Evolutionary conservation across 2,329 filamentous ascomycete species (phyloP).

Genomic region (Annulohypoxylon truncatum): DNA sequence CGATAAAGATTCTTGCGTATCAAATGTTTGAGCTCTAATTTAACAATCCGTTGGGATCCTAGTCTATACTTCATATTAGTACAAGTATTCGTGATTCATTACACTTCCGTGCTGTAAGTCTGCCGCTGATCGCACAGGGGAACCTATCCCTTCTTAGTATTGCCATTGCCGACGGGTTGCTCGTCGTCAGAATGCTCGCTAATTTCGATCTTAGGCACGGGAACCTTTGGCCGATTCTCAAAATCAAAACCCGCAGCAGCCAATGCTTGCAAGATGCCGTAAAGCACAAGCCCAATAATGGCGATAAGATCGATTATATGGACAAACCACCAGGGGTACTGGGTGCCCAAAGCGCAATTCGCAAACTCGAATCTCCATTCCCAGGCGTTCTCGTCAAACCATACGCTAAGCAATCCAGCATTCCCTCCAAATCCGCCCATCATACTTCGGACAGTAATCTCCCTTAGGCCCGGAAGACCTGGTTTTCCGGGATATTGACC

Average conservation of each 20-base stretch:
- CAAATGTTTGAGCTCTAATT: constrained; percentile 1
- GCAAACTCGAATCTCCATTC: constrained; percentile 87
- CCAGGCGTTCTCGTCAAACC: constrained; percentile 80
- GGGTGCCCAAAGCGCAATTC: constrained; percentile 82
- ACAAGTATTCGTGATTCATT: constrained; percentile 37
- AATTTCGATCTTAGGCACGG: neutral
- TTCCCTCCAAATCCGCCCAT: constrained; percentile 98
- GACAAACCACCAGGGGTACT: constrained; percentile 94
- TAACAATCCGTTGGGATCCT: constrained; percentile 22
- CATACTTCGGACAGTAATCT: constrained; percentile 96
- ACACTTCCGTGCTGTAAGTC: constrained; percentile 9
- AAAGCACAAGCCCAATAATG: constrained; percentile 49
- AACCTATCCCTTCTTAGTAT: constrained; percentile 35
- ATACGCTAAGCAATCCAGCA: constrained; percentile 85
- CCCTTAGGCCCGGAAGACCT: constrained; percentile 74
- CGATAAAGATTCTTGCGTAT: neutral
- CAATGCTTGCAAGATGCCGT: constrained; percentile 41
- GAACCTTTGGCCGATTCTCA: constrained; percentile 37
- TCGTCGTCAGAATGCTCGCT: neutral
- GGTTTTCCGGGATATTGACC: constrained; percentile 56
- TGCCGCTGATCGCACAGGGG: constrained; percentile 17
- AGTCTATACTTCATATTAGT: constrained; percentile 30
- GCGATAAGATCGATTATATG: constrained; percentile 76
- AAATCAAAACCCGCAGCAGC: constrained; percentile 38
- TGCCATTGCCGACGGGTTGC: constrained; percentile 27